Evolutionary conservation across 1,139 yeast genomes (phyloP), one percentile per base, ranked within the genome.

Genomic region (Geotrichum histeridarum): DNA sequence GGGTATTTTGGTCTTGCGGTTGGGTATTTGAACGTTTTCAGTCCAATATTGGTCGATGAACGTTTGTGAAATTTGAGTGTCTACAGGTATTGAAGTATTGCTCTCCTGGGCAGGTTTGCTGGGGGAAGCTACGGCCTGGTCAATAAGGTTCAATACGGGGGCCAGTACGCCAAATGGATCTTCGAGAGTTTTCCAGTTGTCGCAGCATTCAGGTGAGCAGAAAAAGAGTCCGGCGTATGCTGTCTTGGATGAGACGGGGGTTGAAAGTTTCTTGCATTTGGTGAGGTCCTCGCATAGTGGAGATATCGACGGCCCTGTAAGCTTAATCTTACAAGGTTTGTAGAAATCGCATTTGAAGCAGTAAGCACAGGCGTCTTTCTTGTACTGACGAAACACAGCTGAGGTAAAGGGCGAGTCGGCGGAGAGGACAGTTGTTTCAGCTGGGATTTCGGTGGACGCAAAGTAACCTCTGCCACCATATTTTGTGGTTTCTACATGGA

Each of bases 391-490:
- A 32, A 76, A 68, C 3, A 83, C 72, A 1, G 80, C 73, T 14
- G 76, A 71, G 12, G 84, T 76, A 50, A 80, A 64, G 0, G 83
- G 81, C 5, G 67, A 55, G 1, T 66, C 60, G 45, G 79, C 74
- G 8, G 59, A 61, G 48, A 80, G 70, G 1, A 84, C 67, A 1
- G 65, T 64, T 0, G 81, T 75, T 8, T 73, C 78, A 18, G 66
- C 61, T 4, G 76, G 70, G 14, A 83, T 77, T 8, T 64, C 59
- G 1, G 52, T 47, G 1, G 61, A 62, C 14, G 87, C 79, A 65
- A 81, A 83, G 59, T 86, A 83, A 1, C 89, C 88, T 57, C 89
- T 73, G 11, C 91, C 87, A 7, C 86, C 73, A 56, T 67, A 66
- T 17, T 59, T 37, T 2, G 71, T 68, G 5, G 54, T 55, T 30